Conservation (phyloP, 192 early-diverging fungal species). For the Dissophora ornata region DNA sequence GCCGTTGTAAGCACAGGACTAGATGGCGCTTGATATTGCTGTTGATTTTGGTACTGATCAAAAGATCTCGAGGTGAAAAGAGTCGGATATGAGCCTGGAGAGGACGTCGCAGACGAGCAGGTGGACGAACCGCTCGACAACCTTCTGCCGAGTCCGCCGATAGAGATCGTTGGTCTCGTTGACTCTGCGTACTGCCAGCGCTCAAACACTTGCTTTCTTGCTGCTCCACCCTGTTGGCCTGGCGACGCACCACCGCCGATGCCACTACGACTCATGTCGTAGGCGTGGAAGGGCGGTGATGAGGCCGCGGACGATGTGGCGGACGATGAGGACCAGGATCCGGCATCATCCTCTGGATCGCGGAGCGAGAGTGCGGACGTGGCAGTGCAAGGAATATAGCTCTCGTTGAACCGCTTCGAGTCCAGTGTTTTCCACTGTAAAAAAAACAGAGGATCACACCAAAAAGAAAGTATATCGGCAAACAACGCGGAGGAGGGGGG, state of each 20-base stretch:
- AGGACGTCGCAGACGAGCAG: conserved; percentile 17
- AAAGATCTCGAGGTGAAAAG: conserved; percentile 4
- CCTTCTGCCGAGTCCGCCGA: conserved; percentile 22
- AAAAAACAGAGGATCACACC: too few relatives aligned
- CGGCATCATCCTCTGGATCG: conserved; percentile 40
- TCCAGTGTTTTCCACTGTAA: conserved; percentile 44
- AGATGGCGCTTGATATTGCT: background rate
- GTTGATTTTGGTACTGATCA: conserved; percentile 4
- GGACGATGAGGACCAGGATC: conserved; percentile 23
- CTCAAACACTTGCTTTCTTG: conserved; percentile 18
- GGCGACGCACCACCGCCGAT: too few relatives aligned
- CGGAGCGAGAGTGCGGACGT: conserved; percentile 14
- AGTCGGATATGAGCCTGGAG: conserved; percentile 29
- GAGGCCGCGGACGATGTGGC: background rate
- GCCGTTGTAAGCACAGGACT: background rate
- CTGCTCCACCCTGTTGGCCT: too few relatives aligned
- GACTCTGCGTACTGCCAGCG: conserved; percentile 24
- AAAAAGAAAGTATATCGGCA: background rate
- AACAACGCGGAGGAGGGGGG: background rate
- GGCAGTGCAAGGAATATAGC: conserved; percentile 24
- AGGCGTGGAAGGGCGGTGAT: conserved; percentile 17
- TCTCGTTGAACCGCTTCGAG: conserved; percentile 18
- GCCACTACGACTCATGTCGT: background rate
- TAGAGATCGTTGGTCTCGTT: conserved; percentile 19
- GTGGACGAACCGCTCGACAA: conserved; percentile 24